Base-by-base conservation (phyloP, 192 early-diverging fungal species). In the Coemansia sp. region DNA sequence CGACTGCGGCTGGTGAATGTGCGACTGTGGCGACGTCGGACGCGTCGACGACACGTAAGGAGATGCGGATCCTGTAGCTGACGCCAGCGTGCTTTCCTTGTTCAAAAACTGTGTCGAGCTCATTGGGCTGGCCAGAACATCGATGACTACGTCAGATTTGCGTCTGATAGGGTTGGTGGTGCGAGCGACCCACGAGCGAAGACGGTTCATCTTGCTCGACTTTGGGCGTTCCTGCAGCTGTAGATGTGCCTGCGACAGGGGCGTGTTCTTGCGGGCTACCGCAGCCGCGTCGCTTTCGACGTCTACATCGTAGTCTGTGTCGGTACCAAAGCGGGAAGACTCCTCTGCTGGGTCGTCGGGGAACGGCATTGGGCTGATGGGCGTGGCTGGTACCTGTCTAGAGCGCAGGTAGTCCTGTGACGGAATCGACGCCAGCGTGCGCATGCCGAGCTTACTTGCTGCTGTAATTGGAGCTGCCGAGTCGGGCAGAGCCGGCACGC, bases 151-250 rank as follows among this genome's bases (percentile, higher is more conserved):
- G 40, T 78, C 75, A 3, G 75, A 78, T 37, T 69, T 78, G 69
- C 75, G 75, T 24, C 75, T 52, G 53, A 78, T 78, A 19, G 75
- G 75, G 55, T 78, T 71, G 41, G 75, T 66, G 10, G 65, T 78
- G 42, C 75, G 75, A 7, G 75, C 59, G 17, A 71, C 75, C 75
- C 75, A 78, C 47, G 69, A 72, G 51, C 75, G 75, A 59, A 78
- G 47, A 11, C 75, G 75, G 47, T 61, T 64, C 62, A 78, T 78
- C 37, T 59, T 61, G 59, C 75, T 78, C 19, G 75, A 78, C 49
- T 69, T 71, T 53, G 75, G 75, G 34, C 66, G 69, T 48, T 69
- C 75, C 12, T 23, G 17, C 33, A 48, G 12, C 47, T 67, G 67
- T 39, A 61, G 53, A 18, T 57, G 49, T 41, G 40, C 39, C 30